Evolutionary conservation across 129 eudicot genomes (phyloP), one percentile per base, ranked within the genome.

Genomic region (Cynara cardunculus): DNA sequence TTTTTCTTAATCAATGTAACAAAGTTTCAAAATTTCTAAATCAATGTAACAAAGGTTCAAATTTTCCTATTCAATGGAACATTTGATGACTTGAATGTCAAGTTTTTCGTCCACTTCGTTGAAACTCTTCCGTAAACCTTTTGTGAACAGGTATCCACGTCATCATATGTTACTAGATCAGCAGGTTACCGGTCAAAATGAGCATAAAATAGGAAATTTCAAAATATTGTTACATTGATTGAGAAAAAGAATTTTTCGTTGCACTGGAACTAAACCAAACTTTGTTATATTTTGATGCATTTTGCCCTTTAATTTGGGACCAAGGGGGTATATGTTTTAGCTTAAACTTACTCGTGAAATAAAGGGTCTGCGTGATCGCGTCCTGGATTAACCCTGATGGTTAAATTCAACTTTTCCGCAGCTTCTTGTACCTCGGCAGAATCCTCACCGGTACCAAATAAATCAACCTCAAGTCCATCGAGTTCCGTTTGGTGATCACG

Each of bases 331-430:
- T 16, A 66, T 1, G 62, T 25, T 37, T 65, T 25, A 2, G 19
- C 32, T 61, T 27, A 32, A 59, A 73, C 94, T 86, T 92, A 95
- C 99, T 95, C 96, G 27, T 95, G 99, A 84, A 95, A 95, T 75
- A 90, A 67, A 74, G 96, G 93, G 86, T 95, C 97, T 19, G 91
- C 99, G 78, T 95, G 99, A 87, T 95, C 97, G 77, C 97, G 91
- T n/a, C 99, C 99, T 2, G 99, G 96, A 86, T 92, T 86, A 49
- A 95, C 93, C 84, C 85, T 89, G 19, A 95, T 86, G 41, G 85
- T 65, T 73, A 92, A 62, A 27, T 89, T 85, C 85, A 95, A 83
- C 53, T 86, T 87, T 77, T 87, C 68, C 2, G 99, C 91, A 62
- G 96, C 94, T 85, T 86, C 93, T 82, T 89, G 80, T 66, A 95